phyloP scores from a whole-genome alignment of 768 basidiomycete genomes.

The Serpula lacrymans region DNA sequence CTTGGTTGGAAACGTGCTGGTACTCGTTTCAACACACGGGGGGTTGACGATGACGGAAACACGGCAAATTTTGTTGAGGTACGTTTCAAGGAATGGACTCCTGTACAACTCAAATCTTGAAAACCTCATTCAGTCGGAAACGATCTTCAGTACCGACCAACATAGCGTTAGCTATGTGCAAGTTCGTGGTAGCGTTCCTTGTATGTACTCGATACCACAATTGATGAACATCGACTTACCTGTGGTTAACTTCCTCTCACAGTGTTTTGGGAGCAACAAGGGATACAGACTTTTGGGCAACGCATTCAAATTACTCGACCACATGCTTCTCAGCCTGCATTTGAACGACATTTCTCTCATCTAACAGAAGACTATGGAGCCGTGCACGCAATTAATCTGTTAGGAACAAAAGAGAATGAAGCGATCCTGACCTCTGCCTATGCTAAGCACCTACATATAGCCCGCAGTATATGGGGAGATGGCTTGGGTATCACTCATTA shows the following conservation, averaged over 20 bases:
- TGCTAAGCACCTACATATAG: constrained; percentile 70
- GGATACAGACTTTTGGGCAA: constrained; percentile 90
- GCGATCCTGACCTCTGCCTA: constrained; percentile 80
- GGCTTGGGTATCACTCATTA: constrained; percentile 81
- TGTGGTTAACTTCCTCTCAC: constrained; percentile 12
- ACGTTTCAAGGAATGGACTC: too few relatives aligned
- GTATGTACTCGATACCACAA: constrained; percentile 47
- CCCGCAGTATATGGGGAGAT: constrained; percentile 59
- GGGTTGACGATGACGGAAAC: constrained; percentile 93
- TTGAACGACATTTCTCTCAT: constrained; percentile 89
- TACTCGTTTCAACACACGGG: constrained; percentile 94
- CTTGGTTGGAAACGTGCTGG: constrained; percentile 95
- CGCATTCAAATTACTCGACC: constrained; percentile 94
- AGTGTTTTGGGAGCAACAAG: constrained; percentile 99
- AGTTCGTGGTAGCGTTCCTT: constrained; percentile 91
- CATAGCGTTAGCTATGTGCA: constrained; percentile 91
- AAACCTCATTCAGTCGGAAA: constrained; percentile 69
- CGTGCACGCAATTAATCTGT: constrained; percentile 85
- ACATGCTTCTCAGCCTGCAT: constrained; percentile 94
- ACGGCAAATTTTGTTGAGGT: constrained; percentile 97
- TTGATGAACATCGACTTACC: constrained; percentile 1
- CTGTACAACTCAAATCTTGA: not conserved
- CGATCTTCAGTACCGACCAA: constrained; percentile 81
- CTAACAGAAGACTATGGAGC: constrained; percentile 83
- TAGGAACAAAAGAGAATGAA: constrained; percentile 93